A percentile compares a stretch with the other conserved stretches of the same genome.
phyloP scores from a whole-genome alignment of 441 rosid genomes.

The Erodium moschatum region DNA sequence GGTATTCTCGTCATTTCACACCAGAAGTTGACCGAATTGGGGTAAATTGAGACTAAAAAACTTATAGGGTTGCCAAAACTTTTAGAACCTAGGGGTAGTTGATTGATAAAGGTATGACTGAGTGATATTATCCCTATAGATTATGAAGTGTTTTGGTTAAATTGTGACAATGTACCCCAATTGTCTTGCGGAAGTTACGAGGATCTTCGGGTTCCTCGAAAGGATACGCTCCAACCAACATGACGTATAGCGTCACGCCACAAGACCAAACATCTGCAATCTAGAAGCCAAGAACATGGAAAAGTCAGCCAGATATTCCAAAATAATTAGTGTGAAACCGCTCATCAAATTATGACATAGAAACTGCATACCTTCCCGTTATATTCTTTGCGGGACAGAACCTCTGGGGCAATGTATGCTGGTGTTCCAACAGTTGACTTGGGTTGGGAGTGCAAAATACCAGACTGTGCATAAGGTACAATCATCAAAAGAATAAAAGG shows the following conservation, averaged over 20 bases:
- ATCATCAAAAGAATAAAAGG: neutral
- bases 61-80: no score
- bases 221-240: slow-evolving; percentile 97
- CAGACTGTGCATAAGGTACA: slow-evolving; percentile 42
- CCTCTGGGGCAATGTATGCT: slow-evolving; percentile 97
- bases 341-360: no score
- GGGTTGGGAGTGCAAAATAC: slow-evolving; percentile 89
- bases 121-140: no score
- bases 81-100: no score
- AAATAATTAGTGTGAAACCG: no score
- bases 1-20: no score
- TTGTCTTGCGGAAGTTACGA: slow-evolving; percentile 75
- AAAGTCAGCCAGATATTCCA: no score
- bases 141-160: neutral
- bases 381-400: slow-evolving; percentile 80
- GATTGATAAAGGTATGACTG: no score
- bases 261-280: slow-evolving; percentile 99
- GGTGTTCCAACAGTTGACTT: slow-evolving; percentile 98
- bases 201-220: slow-evolving; percentile 97
- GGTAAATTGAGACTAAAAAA: no score
- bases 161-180: slow-evolving; percentile 41
- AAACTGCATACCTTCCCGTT: slow-evolving; percentile 63
- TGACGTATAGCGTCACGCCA: slow-evolving; percentile 92
- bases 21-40: no score
- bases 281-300: slow-evolving; percentile 28